Conservation (phyloP, 768 basidiomycete genomes). For the Hemileccinum rubropunctum region DNA sequence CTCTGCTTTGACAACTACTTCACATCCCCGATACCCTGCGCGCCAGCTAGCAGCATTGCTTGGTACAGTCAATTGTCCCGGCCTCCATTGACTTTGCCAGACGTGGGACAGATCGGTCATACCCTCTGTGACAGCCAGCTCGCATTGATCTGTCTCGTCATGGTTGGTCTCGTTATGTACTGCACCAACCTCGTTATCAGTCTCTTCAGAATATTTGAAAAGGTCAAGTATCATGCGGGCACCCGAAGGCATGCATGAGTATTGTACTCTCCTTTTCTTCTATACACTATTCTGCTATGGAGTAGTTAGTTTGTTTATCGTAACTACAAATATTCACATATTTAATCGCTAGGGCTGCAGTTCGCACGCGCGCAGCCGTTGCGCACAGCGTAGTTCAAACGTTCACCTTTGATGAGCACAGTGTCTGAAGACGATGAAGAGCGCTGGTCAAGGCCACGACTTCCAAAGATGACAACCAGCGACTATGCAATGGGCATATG, state of each 20-base stretch:
- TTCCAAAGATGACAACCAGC: constrained; percentile 12
- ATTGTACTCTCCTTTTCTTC: not conserved
- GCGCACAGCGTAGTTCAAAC: not conserved
- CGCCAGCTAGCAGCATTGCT: constrained; percentile 50
- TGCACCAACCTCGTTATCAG: constrained; percentile 83
- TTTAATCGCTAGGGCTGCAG: no score
- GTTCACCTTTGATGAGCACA: constrained; percentile 15
- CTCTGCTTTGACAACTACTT: constrained; percentile 92
- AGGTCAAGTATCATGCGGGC: constrained; percentile 71
- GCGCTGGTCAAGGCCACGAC: constrained; percentile 7
- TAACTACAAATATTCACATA: not conserved
- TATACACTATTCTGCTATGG: not conserved
- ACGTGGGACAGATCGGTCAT: constrained; percentile 49
- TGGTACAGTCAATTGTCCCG: constrained; percentile 78
- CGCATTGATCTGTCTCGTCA: constrained; percentile 74
- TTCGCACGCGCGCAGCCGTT: constrained; percentile 23
- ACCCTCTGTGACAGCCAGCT: constrained; percentile 73
- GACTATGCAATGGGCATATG: constrained; percentile 60
- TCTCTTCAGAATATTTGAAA: constrained; percentile 84
- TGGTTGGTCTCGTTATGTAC: constrained; percentile 75
- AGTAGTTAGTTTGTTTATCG: not conserved
- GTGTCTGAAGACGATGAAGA: constrained; percentile 13
- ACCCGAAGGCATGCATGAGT: constrained; percentile 22
- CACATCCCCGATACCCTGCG: constrained; percentile 80
- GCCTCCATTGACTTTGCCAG: constrained; percentile 19